Evolutionary conservation across 23 red algal genomes (phyloP).

Genomic region (Gracilaria domingensis): DNA sequence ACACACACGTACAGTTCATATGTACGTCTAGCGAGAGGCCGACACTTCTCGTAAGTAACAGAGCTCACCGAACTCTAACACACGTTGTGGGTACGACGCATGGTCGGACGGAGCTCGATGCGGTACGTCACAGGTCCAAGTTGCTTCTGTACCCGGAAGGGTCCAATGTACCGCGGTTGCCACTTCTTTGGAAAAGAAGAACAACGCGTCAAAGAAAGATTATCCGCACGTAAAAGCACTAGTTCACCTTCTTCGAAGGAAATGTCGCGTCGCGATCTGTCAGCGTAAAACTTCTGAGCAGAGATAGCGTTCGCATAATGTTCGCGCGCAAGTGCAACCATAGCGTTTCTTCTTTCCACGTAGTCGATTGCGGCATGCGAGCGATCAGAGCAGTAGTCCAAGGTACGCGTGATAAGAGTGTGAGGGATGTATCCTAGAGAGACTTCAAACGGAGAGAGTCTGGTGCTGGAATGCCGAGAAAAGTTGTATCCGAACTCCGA

Average conservation of each 20-base stretch:
- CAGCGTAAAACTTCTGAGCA: neutral
- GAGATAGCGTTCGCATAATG: neutral
- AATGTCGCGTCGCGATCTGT: neutral
- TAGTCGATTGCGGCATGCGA: neutral
- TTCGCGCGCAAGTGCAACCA: neutral
- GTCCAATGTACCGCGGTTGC: slow-evolving; percentile 14
- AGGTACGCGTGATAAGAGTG: neutral
- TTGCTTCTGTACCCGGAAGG: neutral
- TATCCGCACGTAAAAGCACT: neutral
- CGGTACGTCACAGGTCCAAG: slow-evolving; percentile 4
- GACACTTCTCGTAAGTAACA: too few species aligned
- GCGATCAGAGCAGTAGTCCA: neutral
- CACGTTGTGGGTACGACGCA: neutral
- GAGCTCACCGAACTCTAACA: too few species aligned
- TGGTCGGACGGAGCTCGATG: slow-evolving; percentile 13
- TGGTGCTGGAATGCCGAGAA: neutral
- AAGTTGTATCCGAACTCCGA: slow-evolving; percentile 22
- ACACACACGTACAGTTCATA: too few species aligned
- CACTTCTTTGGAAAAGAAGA: neutral
- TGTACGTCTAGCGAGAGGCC: too few species aligned
- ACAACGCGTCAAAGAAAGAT: neutral
- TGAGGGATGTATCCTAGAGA: neutral
- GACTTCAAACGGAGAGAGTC: slow-evolving; percentile 37
- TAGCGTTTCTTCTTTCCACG: neutral
- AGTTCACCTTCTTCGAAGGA: neutral